Evolutionary conservation across 192 early-diverging fungal species (phyloP).

Genomic region (Mortierella antarctica): DNA sequence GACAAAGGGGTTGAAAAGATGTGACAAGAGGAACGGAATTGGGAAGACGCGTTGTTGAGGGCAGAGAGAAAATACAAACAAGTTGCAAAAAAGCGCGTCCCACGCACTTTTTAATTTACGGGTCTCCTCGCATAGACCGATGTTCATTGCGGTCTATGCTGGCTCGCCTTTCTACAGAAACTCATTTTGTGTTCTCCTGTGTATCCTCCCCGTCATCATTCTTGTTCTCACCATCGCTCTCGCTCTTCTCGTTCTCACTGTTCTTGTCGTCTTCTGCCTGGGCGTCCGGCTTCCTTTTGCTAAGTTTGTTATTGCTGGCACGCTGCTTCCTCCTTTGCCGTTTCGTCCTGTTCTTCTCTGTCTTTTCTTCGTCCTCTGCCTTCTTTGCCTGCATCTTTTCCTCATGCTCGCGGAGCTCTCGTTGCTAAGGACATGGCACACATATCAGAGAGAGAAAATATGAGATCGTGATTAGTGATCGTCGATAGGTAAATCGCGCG

Average conservation of each 20-base stretch:
- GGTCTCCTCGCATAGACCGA: neutral
- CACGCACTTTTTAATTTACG: constrained; percentile 4
- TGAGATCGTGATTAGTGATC: too few species aligned
- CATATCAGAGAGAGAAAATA: neutral
- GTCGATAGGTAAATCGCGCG: too few species aligned
- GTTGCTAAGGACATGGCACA: constrained; percentile 53
- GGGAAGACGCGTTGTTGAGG: too few species aligned
- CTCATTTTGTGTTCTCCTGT: neutral
- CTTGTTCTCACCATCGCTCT: constrained; percentile 14
- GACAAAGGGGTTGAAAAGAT: neutral
- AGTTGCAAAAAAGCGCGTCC: constrained; percentile 31
- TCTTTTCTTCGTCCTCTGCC: constrained; percentile 81
- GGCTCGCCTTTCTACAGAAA: neutral
- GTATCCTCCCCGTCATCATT: constrained; percentile 16
- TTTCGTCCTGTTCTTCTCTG: constrained; percentile 90
- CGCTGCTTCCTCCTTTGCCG: constrained; percentile 79
- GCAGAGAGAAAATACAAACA: neutral
- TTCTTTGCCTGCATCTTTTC: constrained; percentile 66
- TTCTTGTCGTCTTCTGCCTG: constrained; percentile 19
- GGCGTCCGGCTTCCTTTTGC: constrained; percentile 24
- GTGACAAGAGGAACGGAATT: too few species aligned
- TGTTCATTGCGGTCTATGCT: too few species aligned
- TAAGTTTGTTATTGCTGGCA: constrained; percentile 52
- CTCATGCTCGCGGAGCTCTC: constrained; percentile 69
- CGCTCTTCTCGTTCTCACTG: constrained; percentile 1